Percentiles rank a stretch among this genome's conserved stretches.
Conservation (phyloP, 805 yeast species). For the Nakazawaea ishiwadae region DNA sequence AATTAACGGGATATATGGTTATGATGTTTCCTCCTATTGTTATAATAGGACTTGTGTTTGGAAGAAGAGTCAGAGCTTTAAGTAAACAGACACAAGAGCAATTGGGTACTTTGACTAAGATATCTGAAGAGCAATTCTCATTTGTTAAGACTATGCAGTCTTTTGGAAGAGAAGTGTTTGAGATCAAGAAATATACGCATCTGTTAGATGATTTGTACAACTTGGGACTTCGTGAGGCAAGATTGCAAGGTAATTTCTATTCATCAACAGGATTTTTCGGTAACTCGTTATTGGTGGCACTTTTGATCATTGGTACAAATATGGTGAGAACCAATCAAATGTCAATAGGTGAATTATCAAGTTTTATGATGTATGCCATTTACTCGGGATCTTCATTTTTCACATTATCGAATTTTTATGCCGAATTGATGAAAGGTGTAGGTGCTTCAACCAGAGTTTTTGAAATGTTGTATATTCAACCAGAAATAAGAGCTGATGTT, state of each 20-base stretch:
- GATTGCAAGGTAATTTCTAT: conserved; percentile 68
- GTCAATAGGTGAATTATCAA: conserved; percentile 83
- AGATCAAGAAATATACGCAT: conserved; percentile 67
- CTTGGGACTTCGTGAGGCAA: conserved; percentile 77
- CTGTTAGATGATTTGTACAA: conserved; percentile 63
- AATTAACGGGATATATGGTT: conserved; percentile 78
- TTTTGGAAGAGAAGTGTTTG: conserved; percentile 79
- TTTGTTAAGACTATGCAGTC: conserved; percentile 86
- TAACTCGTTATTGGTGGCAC: conserved; percentile 69
- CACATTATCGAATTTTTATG: conserved; percentile 85
- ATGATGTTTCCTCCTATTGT: conserved; percentile 80
- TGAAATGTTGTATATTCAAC: conserved; percentile 77
- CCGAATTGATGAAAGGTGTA: conserved; percentile 94
- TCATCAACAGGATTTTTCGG: conserved; percentile 84
- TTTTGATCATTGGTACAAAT: conserved; percentile 74
- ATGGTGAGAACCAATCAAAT: conserved; percentile 75
- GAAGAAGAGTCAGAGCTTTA: conserved; percentile 67
- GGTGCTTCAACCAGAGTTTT: conserved; percentile 93
- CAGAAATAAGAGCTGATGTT: conserved; percentile 59
- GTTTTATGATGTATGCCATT: conserved; percentile 93
- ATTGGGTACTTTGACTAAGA: conserved; percentile 81
- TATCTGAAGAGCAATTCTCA: conserved; percentile 84
- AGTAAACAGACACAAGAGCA: conserved; percentile 79
- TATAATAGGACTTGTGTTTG: conserved; percentile 75
- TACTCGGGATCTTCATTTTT: conserved; percentile 91